phyloP scores from a whole-genome alignment of 768 basidiomycete species.

The Rubroboletus satanas region DNA sequence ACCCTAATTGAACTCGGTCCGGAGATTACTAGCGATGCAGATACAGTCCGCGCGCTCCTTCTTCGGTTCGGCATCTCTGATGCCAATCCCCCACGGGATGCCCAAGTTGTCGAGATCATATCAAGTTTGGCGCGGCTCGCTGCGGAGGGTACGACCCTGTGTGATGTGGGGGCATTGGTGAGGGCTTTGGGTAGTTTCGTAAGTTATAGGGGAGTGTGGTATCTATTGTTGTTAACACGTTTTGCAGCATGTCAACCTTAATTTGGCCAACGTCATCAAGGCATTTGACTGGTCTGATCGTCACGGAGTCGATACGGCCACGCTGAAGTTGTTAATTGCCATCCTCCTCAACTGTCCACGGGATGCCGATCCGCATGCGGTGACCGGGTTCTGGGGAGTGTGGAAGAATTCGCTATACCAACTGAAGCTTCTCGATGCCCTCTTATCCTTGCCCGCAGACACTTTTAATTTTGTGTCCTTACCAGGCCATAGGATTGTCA shows the following conservation, averaged over 20 bases:
- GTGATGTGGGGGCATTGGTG: conserved; percentile 72
- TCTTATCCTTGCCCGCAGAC: conserved; percentile 85
- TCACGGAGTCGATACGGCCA: conserved; percentile 83
- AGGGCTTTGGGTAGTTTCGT: conserved; percentile 73
- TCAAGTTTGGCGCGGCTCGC: conserved; percentile 64
- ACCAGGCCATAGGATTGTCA: conserved; percentile 78
- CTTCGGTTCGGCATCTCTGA: conserved; percentile 75
- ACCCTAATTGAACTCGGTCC: conserved; percentile 73
- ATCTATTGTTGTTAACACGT: conserved; percentile 10
- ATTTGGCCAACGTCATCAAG: conserved; percentile 81
- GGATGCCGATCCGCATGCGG: conserved; percentile 71
- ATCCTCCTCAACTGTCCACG: conserved; percentile 81
- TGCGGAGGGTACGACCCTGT: conserved; percentile 66
- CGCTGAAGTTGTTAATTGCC: conserved; percentile 83
- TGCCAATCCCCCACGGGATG: conserved; percentile 64
- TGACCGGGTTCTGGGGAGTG: conserved; percentile 77
- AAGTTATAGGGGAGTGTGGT: conserved; percentile 32
- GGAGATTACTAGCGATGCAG: conserved; percentile 72
- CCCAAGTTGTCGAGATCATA: conserved; percentile 68
- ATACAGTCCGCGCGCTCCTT: conserved; percentile 65
- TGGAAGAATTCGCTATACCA: conserved; percentile 89
- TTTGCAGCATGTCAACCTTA: conserved; percentile 56
- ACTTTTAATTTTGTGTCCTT: conserved; percentile 91
- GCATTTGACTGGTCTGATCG: conserved; percentile 85
- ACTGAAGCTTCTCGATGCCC: conserved; percentile 80